Evolutionary conservation across 805 yeast genomes (phyloP).

Genomic region (Candida patagonica): DNA sequence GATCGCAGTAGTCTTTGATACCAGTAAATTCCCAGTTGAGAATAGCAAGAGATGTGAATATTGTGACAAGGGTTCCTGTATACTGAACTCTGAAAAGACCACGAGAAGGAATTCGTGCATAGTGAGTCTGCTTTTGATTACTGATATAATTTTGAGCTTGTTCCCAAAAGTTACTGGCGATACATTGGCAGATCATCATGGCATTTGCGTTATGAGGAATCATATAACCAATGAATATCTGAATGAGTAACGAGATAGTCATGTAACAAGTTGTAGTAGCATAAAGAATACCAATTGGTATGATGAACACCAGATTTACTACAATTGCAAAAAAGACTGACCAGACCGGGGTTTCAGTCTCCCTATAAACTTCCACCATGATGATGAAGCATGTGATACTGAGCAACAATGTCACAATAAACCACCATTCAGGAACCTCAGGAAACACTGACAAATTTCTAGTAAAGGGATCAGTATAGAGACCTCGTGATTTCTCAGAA

Average conservation of each 20-base stretch:
- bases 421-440: constrained; percentile 49
- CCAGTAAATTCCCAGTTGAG: constrained; percentile 35
- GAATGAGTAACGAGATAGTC: constrained; percentile 54
- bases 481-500: constrained; percentile 3
- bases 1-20: constrained; percentile 35
- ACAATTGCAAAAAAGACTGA: constrained; percentile 41
- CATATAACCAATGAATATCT: constrained; percentile 55
- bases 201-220: constrained; percentile 41
- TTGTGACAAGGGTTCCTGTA: constrained; percentile 27
- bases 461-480: constrained; percentile 11
- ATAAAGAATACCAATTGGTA: constrained; percentile 53
- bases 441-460: constrained; percentile 6
- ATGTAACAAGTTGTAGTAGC: constrained; percentile 50
- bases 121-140: constrained; percentile 53
- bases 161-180: constrained; percentile 22
- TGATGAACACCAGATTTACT: constrained; percentile 46
- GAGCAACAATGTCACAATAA: constrained; percentile 35
- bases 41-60: constrained; percentile 40
- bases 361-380: constrained; percentile 15
- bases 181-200: constrained; percentile 23
- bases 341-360: constrained; percentile 34
- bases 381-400: constrained; percentile 26
- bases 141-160: constrained; percentile 48
- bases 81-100: constrained; percentile 18
- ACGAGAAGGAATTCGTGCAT: constrained; percentile 49